These are phyloP conservation scores for Vaccinium myrtillus DNA, from an alignment of 148 eudicot species.

Conservation along the genomic window DNA sequence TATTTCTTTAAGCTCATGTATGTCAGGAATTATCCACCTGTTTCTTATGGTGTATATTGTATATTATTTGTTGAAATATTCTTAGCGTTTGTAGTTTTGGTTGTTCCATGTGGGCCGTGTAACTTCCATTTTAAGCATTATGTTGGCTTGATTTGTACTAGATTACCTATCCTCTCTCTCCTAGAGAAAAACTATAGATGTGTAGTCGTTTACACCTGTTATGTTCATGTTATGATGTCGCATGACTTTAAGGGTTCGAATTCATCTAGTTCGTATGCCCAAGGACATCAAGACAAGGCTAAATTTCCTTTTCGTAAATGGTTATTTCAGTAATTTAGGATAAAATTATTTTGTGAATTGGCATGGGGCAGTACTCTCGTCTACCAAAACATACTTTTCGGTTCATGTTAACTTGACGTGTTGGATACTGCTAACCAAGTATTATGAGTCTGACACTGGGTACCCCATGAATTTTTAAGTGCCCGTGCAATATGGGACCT, in stretches of 20 bases:
- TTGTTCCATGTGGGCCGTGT: background rate
- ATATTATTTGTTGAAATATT: background rate
- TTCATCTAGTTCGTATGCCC: background rate
- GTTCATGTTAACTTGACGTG: background rate
- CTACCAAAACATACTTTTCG: background rate
- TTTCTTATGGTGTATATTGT: background rate
- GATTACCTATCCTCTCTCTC: background rate
- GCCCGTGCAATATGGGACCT: background rate
- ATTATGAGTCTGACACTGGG: background rate
- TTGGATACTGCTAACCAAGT: background rate
- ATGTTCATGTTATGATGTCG: background rate
- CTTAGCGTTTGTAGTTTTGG: background rate
- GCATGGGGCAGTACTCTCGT: background rate
- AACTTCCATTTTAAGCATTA: background rate
- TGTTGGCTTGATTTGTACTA: too few species aligned
- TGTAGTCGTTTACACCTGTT: background rate
- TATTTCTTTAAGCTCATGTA: background rate
- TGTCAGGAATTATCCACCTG: background rate
- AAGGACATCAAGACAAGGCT: background rate
- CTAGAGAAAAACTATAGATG: background rate
- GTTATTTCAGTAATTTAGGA: background rate
- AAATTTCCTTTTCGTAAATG: background rate
- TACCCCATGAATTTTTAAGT: background rate
- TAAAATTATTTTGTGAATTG: background rate
- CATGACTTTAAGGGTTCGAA: background rate